Conservation (phyloP, 2,329 filamentous ascomycete genomes). For the Beauveria sp. region DNA sequence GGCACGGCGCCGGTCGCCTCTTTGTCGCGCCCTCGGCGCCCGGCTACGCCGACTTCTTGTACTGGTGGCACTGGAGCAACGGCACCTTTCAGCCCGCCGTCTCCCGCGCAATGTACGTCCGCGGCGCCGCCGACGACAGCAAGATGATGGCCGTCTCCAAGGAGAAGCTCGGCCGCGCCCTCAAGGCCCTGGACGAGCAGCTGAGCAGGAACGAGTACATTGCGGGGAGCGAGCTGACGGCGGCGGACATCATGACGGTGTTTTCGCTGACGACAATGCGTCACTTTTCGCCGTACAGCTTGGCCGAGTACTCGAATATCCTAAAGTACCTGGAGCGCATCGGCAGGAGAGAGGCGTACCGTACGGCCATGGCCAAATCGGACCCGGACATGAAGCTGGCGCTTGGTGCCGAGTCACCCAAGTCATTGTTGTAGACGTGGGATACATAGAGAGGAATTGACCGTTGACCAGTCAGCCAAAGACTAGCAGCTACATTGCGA, state of each 20-base stretch:
- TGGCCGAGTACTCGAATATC: conserved; percentile 34
- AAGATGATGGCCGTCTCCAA: conserved; percentile 21
- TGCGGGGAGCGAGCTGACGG: conserved; percentile 54
- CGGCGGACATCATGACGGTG: conserved; percentile 57
- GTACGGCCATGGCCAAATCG: conserved; percentile 37
- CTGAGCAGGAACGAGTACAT: conserved; percentile 44
- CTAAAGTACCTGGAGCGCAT: conserved; percentile 39
- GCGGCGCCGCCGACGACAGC: conserved; percentile 14
- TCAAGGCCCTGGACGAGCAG: conserved; percentile 38
- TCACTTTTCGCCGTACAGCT: conserved; percentile 36
- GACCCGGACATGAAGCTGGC: conserved; percentile 37
- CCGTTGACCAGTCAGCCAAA: too few relatives aligned
- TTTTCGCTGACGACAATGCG: conserved; percentile 56
- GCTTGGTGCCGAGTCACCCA: conserved; percentile 19
- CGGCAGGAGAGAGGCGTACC: conserved; percentile 36
- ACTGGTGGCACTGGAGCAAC: conserved; percentile 56
- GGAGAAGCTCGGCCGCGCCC: conserved; percentile 22
- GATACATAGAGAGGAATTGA: background rate
- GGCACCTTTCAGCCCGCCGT: conserved; percentile 34
- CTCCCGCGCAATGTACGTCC: conserved; percentile 28
- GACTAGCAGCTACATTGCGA: background rate
- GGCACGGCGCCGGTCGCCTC: conserved; percentile 42
- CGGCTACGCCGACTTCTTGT: conserved; percentile 53
- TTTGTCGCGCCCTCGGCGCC: conserved; percentile 35
- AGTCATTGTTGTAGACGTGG: background rate